Evolutionary conservation across 331 rosid species (phyloP).

Genomic region (Malus hybrid): DNA sequence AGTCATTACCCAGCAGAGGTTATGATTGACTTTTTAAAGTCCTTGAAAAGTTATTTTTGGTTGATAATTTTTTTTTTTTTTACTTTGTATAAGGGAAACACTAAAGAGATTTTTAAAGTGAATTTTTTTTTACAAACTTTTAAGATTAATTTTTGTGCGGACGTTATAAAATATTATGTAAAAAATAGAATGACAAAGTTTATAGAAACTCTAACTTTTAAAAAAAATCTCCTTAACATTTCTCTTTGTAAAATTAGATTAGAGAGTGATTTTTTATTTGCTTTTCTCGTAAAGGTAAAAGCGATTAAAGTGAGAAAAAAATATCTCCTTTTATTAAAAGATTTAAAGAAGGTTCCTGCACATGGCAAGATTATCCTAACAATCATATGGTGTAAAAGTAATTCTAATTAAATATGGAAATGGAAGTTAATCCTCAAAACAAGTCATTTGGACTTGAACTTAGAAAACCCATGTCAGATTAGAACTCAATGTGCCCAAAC

Average conservation of each 20-base stretch:
- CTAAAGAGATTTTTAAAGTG: too few relatives aligned
- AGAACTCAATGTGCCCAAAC: too few relatives aligned
- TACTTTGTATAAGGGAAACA: neutral
- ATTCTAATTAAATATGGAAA: too few relatives aligned
- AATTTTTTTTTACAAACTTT: too few relatives aligned
- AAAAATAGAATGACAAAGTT: neutral
- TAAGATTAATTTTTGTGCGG: too few relatives aligned
- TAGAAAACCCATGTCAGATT: neutral
- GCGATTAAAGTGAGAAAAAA: neutral
- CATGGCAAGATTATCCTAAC: neutral
- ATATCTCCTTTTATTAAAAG: too few relatives aligned
- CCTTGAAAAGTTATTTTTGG: conserved; percentile 6
- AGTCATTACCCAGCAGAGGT: conserved; percentile 13
- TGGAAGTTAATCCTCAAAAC: neutral
- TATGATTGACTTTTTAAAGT: conserved; percentile 25
- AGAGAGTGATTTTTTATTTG: neutral
- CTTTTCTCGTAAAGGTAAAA: conserved; percentile 6
- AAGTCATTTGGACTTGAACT: neutral
- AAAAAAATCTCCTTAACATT: too few relatives aligned
- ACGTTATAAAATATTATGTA: neutral
- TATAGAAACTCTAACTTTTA: too few relatives aligned
- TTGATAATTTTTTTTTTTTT: neutral
- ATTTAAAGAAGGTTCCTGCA: neutral
- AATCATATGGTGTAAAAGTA: neutral
- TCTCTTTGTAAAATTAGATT: neutral